Conservation (phyloP, 352 stramenopile genomes). For the Phytophthora meadii region DNA sequence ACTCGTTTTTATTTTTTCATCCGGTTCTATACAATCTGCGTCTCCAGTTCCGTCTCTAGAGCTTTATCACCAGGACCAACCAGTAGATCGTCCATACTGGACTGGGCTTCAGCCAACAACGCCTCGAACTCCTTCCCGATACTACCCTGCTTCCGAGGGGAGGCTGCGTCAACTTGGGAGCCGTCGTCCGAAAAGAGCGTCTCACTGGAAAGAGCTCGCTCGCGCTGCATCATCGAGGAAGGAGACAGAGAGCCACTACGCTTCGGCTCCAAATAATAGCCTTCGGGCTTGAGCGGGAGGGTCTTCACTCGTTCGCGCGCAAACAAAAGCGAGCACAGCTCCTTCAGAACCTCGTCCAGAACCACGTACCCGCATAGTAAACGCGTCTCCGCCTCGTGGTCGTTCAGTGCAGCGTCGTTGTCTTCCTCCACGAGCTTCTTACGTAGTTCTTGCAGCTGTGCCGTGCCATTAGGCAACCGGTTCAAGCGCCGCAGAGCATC, state of each 20-base stretch:
- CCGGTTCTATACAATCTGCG: slow-evolving; percentile 42
- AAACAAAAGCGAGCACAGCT: slow-evolving; percentile 85
- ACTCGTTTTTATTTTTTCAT: slow-evolving; percentile 32
- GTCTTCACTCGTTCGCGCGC: slow-evolving; percentile 74
- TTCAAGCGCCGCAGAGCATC: slow-evolving; percentile 71
- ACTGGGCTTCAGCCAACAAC: slow-evolving; percentile 74
- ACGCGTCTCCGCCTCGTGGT: slow-evolving; percentile 70
- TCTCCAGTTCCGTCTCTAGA: slow-evolving; percentile 37
- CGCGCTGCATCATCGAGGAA: slow-evolving; percentile 29
- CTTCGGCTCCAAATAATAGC: slow-evolving; percentile 84
- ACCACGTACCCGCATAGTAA: slow-evolving; percentile 81
- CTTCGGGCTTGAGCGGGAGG: slow-evolving; percentile 81
- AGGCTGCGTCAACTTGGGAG: slow-evolving; percentile 37
- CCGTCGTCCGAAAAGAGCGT: slow-evolving; percentile 55
- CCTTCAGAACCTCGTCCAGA: slow-evolving; percentile 87
- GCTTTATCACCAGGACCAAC: slow-evolving; percentile 27
- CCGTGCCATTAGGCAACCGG: slow-evolving; percentile 58
- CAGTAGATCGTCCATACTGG: slow-evolving; percentile 68
- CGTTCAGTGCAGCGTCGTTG: slow-evolving; percentile 65
- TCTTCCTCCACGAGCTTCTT: slow-evolving; percentile 73
- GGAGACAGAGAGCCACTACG: slow-evolving; percentile 38
- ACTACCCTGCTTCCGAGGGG: slow-evolving; percentile 39
- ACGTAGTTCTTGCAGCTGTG: slow-evolving; percentile 57
- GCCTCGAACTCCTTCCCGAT: slow-evolving; percentile 77
- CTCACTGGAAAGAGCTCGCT: slow-evolving; percentile 43